These are phyloP conservation scores for Aphanocladium album DNA, from an alignment of 2,329 filamentous ascomycete species.

Conservation along the genomic window DNA sequence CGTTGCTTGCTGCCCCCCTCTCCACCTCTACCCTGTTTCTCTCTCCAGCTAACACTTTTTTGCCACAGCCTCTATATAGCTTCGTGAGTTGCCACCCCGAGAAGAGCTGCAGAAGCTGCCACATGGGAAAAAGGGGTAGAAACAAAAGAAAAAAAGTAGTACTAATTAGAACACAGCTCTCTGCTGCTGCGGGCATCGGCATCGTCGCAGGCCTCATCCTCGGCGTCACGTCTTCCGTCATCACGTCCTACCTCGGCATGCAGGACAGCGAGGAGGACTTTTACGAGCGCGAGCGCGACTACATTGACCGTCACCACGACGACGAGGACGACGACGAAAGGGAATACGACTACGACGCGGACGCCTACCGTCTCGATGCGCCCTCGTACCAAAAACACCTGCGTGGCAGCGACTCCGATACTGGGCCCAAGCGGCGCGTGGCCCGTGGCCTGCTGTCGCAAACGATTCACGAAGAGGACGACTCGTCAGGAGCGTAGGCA, in stretches of 20 bases:
- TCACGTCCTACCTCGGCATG: conserved; percentile 48
- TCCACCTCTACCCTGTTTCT: conserved; percentile 3
- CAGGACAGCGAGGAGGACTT: conserved; percentile 22
- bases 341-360: conserved; percentile 14
- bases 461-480: conserved; percentile 69
- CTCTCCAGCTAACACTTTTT: conserved; percentile 1
- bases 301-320: conserved; percentile 8
- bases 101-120: no score
- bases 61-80: conserved; percentile 12
- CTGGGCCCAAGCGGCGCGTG: conserved; percentile 34
- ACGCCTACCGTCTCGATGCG: conserved; percentile 18
- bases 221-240: conserved; percentile 48
- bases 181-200: conserved; percentile 64
- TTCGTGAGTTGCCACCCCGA: conserved; percentile 3
- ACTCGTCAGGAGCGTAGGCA: conserved; percentile 41
- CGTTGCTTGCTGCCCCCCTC: conserved; percentile 12
- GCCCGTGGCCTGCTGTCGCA: conserved; percentile 53
- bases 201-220: conserved; percentile 56
- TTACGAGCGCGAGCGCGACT: not conserved
- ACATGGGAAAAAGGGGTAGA: not conserved
- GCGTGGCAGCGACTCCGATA: conserved; percentile 27
- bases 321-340: conserved; percentile 12
- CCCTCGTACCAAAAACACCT: conserved; percentile 15
- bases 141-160: not conserved
- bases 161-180: conserved; percentile 37